Evolutionary conservation across 225 moss, liverwort and hornwort species (phyloP).

Genomic region (Pleurozium schreberi): DNA sequence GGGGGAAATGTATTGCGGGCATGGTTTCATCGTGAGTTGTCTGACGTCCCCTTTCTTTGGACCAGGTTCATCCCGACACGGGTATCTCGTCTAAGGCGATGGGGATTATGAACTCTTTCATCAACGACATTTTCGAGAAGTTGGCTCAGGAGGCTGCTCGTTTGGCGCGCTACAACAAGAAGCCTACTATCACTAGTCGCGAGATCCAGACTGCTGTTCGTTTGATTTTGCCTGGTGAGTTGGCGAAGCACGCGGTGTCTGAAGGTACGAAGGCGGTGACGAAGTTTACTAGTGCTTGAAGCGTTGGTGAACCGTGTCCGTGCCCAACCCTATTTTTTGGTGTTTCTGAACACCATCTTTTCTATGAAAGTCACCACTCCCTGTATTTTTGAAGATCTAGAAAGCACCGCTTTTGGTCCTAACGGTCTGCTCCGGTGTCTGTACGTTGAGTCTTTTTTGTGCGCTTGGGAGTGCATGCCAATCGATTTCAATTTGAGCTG

Average conservation of each 20-base stretch:
- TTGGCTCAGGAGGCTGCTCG: neutral
- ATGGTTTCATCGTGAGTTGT: rapidly evolving
- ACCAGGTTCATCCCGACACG: neutral
- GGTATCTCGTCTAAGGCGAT: neutral
- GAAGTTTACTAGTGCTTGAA: neutral
- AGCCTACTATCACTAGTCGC: neutral
- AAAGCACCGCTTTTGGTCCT: rapidly evolving
- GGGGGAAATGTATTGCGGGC: no score
- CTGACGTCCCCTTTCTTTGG: neutral
- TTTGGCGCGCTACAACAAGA: neutral
- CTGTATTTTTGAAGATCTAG: rapidly evolving
- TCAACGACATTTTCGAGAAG: neutral
- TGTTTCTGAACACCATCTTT: neutral
- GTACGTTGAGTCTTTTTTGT: no score
- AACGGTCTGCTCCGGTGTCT: no score
- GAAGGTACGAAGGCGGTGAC: neutral
- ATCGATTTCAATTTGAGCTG: no score
- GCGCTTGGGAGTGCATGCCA: no score
- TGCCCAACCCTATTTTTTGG: neutral
- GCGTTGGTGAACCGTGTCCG: no score
- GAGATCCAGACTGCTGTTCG: neutral
- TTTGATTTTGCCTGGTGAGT: neutral
- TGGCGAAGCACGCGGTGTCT: neutral
- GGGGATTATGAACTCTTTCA: neutral
- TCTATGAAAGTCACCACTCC: neutral